Percentiles rank a stretch among this genome's conserved stretches.
phyloP scores from a whole-genome alignment of 2,329 filamentous ascomycete genomes.

The Penicillium hordei region DNA sequence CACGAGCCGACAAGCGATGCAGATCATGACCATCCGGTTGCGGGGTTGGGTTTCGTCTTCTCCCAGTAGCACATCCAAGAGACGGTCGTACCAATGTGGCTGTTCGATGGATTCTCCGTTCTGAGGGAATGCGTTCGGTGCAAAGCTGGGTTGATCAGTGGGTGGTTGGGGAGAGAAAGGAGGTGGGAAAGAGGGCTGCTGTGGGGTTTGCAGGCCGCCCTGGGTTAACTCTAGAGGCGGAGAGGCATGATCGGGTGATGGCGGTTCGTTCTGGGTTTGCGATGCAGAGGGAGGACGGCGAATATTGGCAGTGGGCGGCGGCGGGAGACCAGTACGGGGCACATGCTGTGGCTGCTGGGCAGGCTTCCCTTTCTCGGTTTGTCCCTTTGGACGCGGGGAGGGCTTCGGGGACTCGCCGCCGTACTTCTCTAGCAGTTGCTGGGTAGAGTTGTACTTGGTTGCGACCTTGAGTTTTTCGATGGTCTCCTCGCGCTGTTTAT shows the following conservation, averaged over 20 bases:
- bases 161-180: slow-evolving; percentile 19
- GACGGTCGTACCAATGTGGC: slow-evolving; percentile 88
- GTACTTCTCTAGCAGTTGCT: slow-evolving; percentile 92
- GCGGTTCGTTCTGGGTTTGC: slow-evolving; percentile 6
- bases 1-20: slow-evolving; percentile 76
- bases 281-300: slow-evolving; percentile 30
- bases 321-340: slow-evolving; percentile 55
- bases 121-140: slow-evolving; percentile 49
- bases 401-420: slow-evolving; percentile 61
- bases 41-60: slow-evolving; percentile 92
- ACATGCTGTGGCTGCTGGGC: slow-evolving; percentile 29
- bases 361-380: slow-evolving; percentile 25
- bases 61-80: slow-evolving; percentile 86
- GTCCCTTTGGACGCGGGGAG: slow-evolving; percentile 24
- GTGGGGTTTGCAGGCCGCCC: slow-evolving; percentile 13
- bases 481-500: slow-evolving; percentile 77
- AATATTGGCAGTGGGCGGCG: slow-evolving; percentile 67
- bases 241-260: slow-evolving; percentile 32
- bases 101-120: slow-evolving; percentile 38
- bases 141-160: slow-evolving; percentile 46
- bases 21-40: slow-evolving; percentile 88
- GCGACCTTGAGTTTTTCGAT: slow-evolving; percentile 94
- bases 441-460: slow-evolving; percentile 93
- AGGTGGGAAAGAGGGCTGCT: slow-evolving; percentile 10
- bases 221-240: slow-evolving; percentile 28